Evolutionary conservation across 192 early-diverging fungal genomes (phyloP), one percentile per base, ranked within the genome.

Genomic region (Umbelopsis ramanniana): DNA sequence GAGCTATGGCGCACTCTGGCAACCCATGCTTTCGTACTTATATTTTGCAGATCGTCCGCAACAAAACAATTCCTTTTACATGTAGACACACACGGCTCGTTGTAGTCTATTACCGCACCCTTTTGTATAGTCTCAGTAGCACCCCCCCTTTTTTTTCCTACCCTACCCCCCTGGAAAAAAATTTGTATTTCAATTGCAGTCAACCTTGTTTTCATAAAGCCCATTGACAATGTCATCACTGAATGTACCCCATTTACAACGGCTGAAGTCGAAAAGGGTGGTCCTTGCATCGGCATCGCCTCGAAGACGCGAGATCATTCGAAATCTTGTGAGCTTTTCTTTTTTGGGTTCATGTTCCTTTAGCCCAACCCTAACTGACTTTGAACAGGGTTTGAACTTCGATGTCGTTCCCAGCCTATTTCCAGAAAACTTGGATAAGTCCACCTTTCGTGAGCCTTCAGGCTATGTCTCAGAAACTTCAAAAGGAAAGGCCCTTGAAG

Each of bases 211-310:
- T 37, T 17, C 35, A 17, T 37, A 37, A 11, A n/a, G 5, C 9
- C 6, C 5, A 17, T 50, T 37, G 9, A 6, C 57, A 38, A 63
- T 63, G 57, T 63, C 57, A 29, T 29, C 29, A 6, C 26, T 63
- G 5, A 63, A 63, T 63, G 57, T 63, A 4, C 57, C 57, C 14
- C 57, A 63, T 33, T 33, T 63, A 37, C 57, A 68, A 48, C 37
- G 45, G 14, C 72, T 84, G 29, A 78, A 82, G 54, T 33, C 72
- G 9, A 84, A 88, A 73, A 82, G 79, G n/a, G 77, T 94, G 10
- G 63, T 96, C 43, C 82, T 94, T 10, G 94, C 93, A 24, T 95
- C 94, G 0, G 87, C 84, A 14, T 95, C 95, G 9, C 95, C 93
- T 26, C 87, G 94, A 19, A 88, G 95, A 47, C 86, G 84, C 75